Base-by-base conservation (phyloP, 768 basidiomycete genomes). In the Serpula lacrymans region DNA sequence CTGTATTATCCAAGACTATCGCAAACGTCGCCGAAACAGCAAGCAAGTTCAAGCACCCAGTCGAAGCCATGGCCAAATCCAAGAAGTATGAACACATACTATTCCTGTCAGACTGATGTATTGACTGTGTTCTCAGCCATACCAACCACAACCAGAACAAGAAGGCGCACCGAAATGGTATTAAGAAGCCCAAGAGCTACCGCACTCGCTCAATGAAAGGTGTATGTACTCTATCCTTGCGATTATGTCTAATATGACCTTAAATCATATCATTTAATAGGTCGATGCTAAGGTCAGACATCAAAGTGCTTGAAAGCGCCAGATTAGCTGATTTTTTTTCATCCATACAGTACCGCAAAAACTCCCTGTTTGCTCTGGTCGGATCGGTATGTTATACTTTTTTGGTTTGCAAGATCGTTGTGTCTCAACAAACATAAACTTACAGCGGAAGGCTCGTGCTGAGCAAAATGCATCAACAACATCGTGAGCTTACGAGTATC, bases 161-260 rank as follows among this genome's bases (percentile, higher is more conserved):
- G 69, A 97, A 96, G 81, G 92, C 95, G 51, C 95, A 98, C 76
- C 80, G 88, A 51, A 98, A 98, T 75, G 95, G 94, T 59, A 95
- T 97, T 74, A 91, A 87, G 73, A 80, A 75, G 64, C 85, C 90
- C 39, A 69, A 74, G 64, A 74, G 78, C 43, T 72, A 78, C 62
- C 77, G 82, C 56, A 78, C 86, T 53, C 77, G 84, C 52, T 93
- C 88, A 26, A 56, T 88, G 74, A 91, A 81, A 72, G 94, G 93
- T 78, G 95, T 97, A 77, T 48, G 90, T 85, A 5, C 39, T 31
- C 13, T 28, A 20, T 2, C 28, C 31, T 39, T 41, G 16, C 26
- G 26, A 29, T 25, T 27, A n/a, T 27, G 37, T 17, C 11, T 16
- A 39, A 48, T 41, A 43, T 42, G 30, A 24, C 41, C 18, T 39